Percentiles rank a stretch among this genome's conserved stretches.
Conservation (phyloP, 441 rosid genomes). For the California macrophylla region DNA sequence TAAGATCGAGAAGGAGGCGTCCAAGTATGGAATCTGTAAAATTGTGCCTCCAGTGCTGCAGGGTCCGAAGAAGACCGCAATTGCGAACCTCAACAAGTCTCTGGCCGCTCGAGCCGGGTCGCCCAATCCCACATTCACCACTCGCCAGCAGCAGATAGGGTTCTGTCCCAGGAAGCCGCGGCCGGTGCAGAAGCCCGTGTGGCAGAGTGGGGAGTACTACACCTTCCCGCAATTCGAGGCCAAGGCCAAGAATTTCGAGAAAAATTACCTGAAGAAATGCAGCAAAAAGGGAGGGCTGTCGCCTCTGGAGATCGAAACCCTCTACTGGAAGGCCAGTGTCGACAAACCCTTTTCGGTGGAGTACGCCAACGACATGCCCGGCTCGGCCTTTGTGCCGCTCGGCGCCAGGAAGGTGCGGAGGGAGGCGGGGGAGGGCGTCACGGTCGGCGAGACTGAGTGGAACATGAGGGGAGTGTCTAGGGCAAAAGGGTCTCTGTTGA, state of each 20-base stretch:
- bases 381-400: constrained; percentile 69
- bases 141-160: constrained; percentile 98
- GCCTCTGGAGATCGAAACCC: constrained; percentile 77
- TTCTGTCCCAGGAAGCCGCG: constrained; percentile 84
- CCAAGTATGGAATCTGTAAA: constrained; percentile 90
- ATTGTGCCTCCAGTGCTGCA: constrained; percentile 80
- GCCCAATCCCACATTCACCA: constrained; percentile 62
- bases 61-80: constrained; percentile 56
- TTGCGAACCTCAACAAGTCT: constrained; percentile 70
- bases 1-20: constrained; percentile 95
- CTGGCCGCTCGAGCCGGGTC: constrained; percentile 46
- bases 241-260: constrained; percentile 79
- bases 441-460: constrained; percentile 87
- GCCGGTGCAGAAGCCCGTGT: constrained; percentile 78
- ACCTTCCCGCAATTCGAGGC: constrained; percentile 77
- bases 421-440: constrained; percentile 49
- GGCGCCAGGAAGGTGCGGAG: constrained; percentile 30
- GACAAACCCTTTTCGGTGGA: constrained; percentile 91
- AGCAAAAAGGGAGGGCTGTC: constrained; percentile 50
- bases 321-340: constrained; percentile 85
- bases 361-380: constrained; percentile 97
- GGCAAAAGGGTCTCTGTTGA: constrained; percentile 82
- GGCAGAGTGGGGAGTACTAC: constrained; percentile 93
- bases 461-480: constrained; percentile 93
- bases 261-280: constrained; percentile 48